These are phyloP conservation scores for Ampelocalamus luodianensis DNA, from an alignment of 176 grass and related monocot genomes.

Conservation along the genomic window DNA sequence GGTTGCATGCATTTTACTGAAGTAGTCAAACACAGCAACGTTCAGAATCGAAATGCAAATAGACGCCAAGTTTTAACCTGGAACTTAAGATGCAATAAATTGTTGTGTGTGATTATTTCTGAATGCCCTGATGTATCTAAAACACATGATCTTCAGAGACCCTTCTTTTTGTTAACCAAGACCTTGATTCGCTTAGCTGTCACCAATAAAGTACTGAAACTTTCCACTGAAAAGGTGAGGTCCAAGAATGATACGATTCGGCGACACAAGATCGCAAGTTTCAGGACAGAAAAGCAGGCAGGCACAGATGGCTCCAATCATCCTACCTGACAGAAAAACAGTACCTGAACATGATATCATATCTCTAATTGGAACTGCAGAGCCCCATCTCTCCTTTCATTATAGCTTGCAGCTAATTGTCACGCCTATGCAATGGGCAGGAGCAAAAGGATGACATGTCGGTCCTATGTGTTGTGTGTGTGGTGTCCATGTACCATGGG, in stretches of 20 bases:
- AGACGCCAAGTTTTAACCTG: neutral
- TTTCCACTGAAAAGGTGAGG: constrained; percentile 2
- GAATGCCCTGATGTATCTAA: neutral
- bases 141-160: constrained; percentile 1
- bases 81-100: neutral
- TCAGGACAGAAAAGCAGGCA: constrained; percentile 23
- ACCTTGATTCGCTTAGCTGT: neutral
- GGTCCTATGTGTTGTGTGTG: no score
- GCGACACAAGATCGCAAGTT: constrained; percentile 26
- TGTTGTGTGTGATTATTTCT: neutral
- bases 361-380: constrained; percentile 14
- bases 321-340: neutral
- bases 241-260: constrained; percentile 5
- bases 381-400: neutral
- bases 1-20: neutral
- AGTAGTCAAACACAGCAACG: neutral
- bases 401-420: no score
- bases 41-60: neutral
- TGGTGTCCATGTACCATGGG: no score
- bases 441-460: no score
- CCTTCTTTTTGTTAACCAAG: neutral
- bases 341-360: constrained; percentile 32
- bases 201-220: neutral
- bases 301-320: neutral
- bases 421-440: no score